A percentile compares a stretch with the other conserved stretches of the same genome.
Conservation (phyloP, 2,329 filamentous ascomycete genomes). For the Arthrobotrys iridis region DNA sequence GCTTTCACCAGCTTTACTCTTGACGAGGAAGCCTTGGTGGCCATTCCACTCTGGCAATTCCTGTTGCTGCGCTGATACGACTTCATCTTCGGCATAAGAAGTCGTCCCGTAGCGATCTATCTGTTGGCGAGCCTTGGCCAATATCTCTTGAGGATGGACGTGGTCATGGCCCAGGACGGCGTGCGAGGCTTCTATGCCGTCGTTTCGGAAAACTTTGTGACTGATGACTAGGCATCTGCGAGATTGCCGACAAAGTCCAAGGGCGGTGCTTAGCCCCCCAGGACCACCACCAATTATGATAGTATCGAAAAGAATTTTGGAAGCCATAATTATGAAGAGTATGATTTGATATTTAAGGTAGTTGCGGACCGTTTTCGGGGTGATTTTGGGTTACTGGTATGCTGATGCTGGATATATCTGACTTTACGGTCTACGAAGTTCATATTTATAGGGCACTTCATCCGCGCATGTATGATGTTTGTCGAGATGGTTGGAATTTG, state of each 20-base stretch:
- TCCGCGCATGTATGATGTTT: neutral
- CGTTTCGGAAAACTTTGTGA: slow-evolving; percentile 57
- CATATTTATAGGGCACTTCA: neutral
- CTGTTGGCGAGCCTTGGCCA: slow-evolving; percentile 53
- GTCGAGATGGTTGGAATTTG: neutral
- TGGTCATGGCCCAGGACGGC: slow-evolving; percentile 56
- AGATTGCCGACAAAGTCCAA: slow-evolving; percentile 56
- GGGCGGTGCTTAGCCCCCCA: slow-evolving; percentile 56
- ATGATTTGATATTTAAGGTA: neutral
- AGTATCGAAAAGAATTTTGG: slow-evolving; percentile 12
- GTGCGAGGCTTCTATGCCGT: slow-evolving; percentile 54
- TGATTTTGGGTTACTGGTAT: neutral
- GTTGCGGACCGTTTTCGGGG: slow-evolving; percentile 5
- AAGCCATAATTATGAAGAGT: neutral
- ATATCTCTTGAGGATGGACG: slow-evolving; percentile 56
- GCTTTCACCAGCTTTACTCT: neutral
- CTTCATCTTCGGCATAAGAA: slow-evolving; percentile 9
- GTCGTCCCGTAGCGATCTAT: slow-evolving; percentile 54
- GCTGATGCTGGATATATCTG: neutral
- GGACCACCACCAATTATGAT: slow-evolving; percentile 43
- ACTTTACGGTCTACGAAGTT: neutral
- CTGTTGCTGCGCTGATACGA: neutral
- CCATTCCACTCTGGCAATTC: slow-evolving; percentile 1
- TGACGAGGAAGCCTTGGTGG: neutral
- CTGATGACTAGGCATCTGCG: slow-evolving; percentile 56